Percentiles rank a stretch among this genome's conserved stretches.
Conservation (phyloP, 2,329 filamentous ascomycete genomes). For the Penicillium paneum region DNA sequence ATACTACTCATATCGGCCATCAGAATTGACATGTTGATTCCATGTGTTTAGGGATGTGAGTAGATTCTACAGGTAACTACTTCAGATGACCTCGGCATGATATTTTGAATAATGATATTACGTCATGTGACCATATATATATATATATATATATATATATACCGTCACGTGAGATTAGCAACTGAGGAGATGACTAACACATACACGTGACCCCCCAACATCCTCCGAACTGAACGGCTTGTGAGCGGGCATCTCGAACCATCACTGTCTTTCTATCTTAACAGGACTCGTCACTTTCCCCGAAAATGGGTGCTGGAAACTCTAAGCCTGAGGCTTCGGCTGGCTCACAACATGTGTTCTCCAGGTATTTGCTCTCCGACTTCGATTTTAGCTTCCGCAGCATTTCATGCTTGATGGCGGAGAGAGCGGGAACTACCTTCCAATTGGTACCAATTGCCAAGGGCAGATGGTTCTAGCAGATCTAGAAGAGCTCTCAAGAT, state of each 20-base stretch:
- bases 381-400: slow-evolving; percentile 7
- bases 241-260: slow-evolving; percentile 7
- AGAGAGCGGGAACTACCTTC: slow-evolving; percentile 11
- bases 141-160: too few relatives aligned
- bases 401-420: background rate
- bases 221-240: slow-evolving; percentile 11
- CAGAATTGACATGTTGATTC: background rate
- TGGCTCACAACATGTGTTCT: slow-evolving; percentile 59
- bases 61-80: too few relatives aligned
- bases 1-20: background rate
- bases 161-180: background rate
- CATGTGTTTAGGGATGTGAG: background rate
- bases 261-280: slow-evolving; percentile 3
- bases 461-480: background rate
- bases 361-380: slow-evolving; percentile 45
- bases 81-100: too few relatives aligned
- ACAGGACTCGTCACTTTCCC: slow-evolving; percentile 6
- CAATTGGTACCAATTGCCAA: slow-evolving; percentile 6
- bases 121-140: too few relatives aligned
- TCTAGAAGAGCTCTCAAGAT: background rate
- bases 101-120: too few relatives aligned
- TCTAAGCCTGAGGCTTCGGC: slow-evolving; percentile 57
- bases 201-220: slow-evolving; percentile 7
- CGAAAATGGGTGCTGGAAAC: slow-evolving; percentile 58
- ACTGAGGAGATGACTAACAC: slow-evolving; percentile 3